These are phyloP conservation scores for Zymoseptoria brevis DNA, from an alignment of 2,329 filamentous ascomycete species.

Conservation along the genomic window DNA sequence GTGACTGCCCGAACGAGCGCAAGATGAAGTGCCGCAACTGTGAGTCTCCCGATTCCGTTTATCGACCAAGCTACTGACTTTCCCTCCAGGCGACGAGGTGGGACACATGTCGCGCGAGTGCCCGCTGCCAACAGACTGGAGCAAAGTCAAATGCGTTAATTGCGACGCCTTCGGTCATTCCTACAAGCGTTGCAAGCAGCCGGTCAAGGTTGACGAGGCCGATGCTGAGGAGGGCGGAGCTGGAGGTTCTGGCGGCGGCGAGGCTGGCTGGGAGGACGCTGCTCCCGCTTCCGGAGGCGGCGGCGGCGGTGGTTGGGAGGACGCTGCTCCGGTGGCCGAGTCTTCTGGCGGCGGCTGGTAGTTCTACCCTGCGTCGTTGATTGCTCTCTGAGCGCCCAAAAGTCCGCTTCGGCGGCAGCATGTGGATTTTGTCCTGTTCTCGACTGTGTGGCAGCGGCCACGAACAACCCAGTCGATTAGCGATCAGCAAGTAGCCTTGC, in stretches of 20 bases:
- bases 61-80: not conserved
- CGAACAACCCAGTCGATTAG: too few species aligned
- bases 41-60: conserved; percentile 5
- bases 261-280: conserved; percentile 7
- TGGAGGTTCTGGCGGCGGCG: conserved; percentile 7
- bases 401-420: not conserved
- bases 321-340: conserved; percentile 2
- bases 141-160: conserved; percentile 40
- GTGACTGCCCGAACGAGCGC: conserved; percentile 29
- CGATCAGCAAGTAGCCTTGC: not conserved
- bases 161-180: conserved; percentile 30
- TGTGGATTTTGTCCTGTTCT: not conserved
- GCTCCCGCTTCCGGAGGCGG: conserved; percentile 3
- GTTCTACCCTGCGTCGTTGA: not conserved
- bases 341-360: conserved; percentile 2
- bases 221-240: conserved; percentile 4
- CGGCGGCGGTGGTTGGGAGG: conserved; percentile 5
- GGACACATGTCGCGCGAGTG: conserved; percentile 22
- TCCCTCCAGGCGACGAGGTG: conserved; percentile 28
- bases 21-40: conserved; percentile 31
- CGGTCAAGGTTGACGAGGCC: conserved; percentile 6
- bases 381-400: not conserved
- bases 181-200: conserved; percentile 23
- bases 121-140: conserved; percentile 29
- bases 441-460: not conserved